These are phyloP conservation scores for Linderina pennispora DNA, from an alignment of 192 early-diverging fungal genomes.

Conservation along the genomic window DNA sequence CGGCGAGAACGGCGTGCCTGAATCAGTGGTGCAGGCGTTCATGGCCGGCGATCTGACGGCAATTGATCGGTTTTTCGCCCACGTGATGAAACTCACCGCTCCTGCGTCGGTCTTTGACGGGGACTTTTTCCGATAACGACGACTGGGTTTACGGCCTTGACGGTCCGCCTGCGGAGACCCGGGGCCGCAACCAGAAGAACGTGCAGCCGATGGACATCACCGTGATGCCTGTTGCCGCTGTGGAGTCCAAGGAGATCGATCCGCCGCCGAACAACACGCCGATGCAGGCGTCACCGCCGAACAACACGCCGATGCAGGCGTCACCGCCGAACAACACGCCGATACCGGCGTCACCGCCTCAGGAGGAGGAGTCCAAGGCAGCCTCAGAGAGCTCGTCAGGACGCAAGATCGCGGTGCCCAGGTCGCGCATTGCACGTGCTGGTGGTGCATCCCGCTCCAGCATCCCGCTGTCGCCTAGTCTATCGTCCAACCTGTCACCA, in stretches of 20 bases:
- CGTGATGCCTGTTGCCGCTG: too few relatives aligned
- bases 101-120: slow-evolving; percentile 37
- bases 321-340: slow-evolving; percentile 2
- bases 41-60: slow-evolving; percentile 36
- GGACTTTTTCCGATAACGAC: slow-evolving; percentile 27
- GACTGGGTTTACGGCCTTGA: slow-evolving; percentile 44
- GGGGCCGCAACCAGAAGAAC: too few relatives aligned
- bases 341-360: slow-evolving; percentile 1
- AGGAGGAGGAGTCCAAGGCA: too few relatives aligned
- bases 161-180: slow-evolving; percentile 31
- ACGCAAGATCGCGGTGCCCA: too few relatives aligned
- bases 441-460: too few relatives aligned
- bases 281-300: background rate
- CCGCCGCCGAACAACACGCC: background rate
- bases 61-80: slow-evolving; percentile 42
- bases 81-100: slow-evolving; percentile 37
- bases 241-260: background rate
- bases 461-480: too few relatives aligned
- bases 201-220: too few relatives aligned
- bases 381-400: too few relatives aligned
- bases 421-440: too few relatives aligned
- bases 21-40: slow-evolving; percentile 39
- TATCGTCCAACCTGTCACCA: too few relatives aligned
- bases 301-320: too few relatives aligned
- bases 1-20: slow-evolving; percentile 34